Evolutionary conservation across 2,329 filamentous ascomycete genomes (phyloP), one percentile per base, ranked within the genome.

Genomic region (Lasiodiplodia theobromae): DNA sequence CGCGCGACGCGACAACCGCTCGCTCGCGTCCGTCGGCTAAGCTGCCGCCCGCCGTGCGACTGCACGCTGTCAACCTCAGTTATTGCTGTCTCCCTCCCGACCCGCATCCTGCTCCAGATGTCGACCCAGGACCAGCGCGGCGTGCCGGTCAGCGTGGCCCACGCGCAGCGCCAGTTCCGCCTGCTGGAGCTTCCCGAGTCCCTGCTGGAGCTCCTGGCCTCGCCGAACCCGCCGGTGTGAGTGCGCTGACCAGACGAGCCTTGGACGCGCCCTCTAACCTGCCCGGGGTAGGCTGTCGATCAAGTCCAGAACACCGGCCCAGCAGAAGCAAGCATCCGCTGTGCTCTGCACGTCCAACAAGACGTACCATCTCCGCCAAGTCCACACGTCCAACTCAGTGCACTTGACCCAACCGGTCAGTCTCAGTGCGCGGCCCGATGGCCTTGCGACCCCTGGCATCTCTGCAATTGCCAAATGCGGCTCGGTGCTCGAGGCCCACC

Each of bases 311-410:
- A 68, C 75, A 16, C 6, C 44, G 18, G 58, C 68, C 53, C 63
- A 69, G 70, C 44, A 72, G 51, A 40, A 68, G 52, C 53, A 68
- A 37, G 23, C 60, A 69, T 75, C 81, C 84, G 85, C 86, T 37
- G 87, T 89, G 69, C 81, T 91, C 69, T 90, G 88, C 78, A 89
- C 87, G 2, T 79, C 82, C 11, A 80, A 81, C 66, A 81, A 85
- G 71, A 88, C 87, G 12, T 91, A 85, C 79, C 83, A 85, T 69
- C 78, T 90, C 64, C 87, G 87, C 72, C 88, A 90, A 76, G 88
- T 90, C 65, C 87, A 88, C 72, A 89, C 88, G 18, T 90, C 88
- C 31, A 91, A 91, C 72, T 87, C 86, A 44, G 81, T 90, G 68
- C 86, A 87, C 76, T 74, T 90, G 47, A 79, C 87, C 28, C 79